These are phyloP conservation scores for Coemansia umbellata DNA, from an alignment of 192 early-diverging fungal species.

Conservation along the genomic window DNA sequence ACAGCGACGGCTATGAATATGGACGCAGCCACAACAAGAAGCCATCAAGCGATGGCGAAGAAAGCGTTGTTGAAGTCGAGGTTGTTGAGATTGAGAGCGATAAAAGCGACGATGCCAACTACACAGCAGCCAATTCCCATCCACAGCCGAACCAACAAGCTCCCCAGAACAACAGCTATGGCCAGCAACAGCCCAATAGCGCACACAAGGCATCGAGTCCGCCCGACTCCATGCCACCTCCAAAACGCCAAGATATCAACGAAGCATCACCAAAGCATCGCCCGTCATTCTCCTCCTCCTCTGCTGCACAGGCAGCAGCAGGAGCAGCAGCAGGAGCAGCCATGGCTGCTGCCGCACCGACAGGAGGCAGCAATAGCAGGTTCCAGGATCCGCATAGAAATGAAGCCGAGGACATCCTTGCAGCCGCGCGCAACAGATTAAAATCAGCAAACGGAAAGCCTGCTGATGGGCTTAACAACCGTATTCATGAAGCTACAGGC, in stretches of 20 bases:
- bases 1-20: background rate
- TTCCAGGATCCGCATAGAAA: background rate
- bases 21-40: background rate
- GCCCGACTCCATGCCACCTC: background rate
- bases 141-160: background rate
- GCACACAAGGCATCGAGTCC: background rate
- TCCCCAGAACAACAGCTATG: background rate
- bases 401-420: slow-evolving; percentile 26
- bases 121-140: background rate
- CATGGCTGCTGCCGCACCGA: background rate
- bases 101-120: slow-evolving; percentile 2
- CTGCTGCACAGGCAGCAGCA: background rate
- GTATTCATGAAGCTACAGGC: background rate
- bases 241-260: slow-evolving; percentile 3
- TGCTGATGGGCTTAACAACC: background rate
- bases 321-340: slow-evolving; percentile 2
- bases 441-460: slow-evolving; percentile 9
- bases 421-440: slow-evolving; percentile 32
- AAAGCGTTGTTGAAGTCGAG: slow-evolving; percentile 35
- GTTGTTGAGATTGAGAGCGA: slow-evolving; percentile 29
- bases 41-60: slow-evolving; percentile 2
- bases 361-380: background rate
- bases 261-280: background rate
- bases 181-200: background rate
- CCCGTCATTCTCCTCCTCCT: background rate